Base-by-base conservation (phyloP, 345 rosid species). In the Syzygium grande region DNA sequence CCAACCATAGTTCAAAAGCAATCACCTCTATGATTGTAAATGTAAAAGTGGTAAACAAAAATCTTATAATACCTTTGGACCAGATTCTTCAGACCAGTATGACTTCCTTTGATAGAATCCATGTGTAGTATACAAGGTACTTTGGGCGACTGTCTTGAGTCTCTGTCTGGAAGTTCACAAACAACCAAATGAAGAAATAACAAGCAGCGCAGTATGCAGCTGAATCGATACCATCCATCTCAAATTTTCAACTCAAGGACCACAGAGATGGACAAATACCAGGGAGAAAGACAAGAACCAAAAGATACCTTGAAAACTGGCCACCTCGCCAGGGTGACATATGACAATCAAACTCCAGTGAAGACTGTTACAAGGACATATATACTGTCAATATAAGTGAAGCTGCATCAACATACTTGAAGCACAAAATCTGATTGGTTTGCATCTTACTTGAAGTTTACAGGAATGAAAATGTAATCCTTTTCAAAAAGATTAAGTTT, bases 61-160 rank as follows among this genome's bases (percentile, higher is more conserved):
- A 38, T 73, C 25, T 73, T 38, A 73, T 73, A 49, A 73, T 95
- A 98, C 99, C 99, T 96, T 90, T 98, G 99, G 86, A 97, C 91
- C 52, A 98, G 98, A 91, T 93, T 95, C 90, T 98, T 96, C 87
- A 98, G 98, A 46, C 99, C 98, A 21, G 96, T 93, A 87, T 98
- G 99, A 89, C 94, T 98, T 90, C 99, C 99, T 97, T 89, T 98
- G 83, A 98, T 95, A 84, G 99, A 97, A 90, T 98, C 99, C 99
- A 98, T 96, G 88, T 98, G 99, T 91, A 98, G 89, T 88, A 98
- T 93, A 88, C 99, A 98, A 27, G 99, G 99, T 41, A 97, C 91
- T 89, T 91, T 96, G 56, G 88, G 87, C 22, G 92, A 91, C 88
- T 90, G 91, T 84, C 87, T 90, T 56, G 90, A 61, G 29, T 94